phyloP scores from a whole-genome alignment of 208 protist species.

The Leishmania amazonensis region DNA sequence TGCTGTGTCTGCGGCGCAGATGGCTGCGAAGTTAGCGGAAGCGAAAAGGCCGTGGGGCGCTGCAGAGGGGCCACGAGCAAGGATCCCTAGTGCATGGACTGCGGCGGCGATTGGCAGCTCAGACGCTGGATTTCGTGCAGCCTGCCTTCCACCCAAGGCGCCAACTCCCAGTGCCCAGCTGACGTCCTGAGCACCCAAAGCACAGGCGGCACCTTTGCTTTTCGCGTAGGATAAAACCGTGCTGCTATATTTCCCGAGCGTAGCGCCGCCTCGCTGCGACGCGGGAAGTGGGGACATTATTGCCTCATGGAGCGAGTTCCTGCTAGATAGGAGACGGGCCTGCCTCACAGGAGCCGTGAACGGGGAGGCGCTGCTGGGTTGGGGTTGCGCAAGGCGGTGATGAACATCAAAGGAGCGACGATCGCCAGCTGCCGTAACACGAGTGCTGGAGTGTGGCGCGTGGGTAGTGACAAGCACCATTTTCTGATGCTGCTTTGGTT shows the following conservation, averaged over 20 bases:
- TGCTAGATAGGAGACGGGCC: neutral
- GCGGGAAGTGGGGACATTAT: neutral
- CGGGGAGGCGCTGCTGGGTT: neutral
- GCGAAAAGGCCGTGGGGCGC: neutral
- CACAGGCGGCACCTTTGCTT: slow-evolving; percentile 12
- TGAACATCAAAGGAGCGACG: neutral
- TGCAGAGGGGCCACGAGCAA: neutral
- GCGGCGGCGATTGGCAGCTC: neutral
- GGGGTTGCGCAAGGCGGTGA: neutral
- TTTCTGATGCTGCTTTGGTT: neutral
- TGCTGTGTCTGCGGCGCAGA: neutral
- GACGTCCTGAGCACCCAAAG: neutral
- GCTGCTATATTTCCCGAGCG: slow-evolving; percentile 5
- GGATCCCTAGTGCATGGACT: neutral
- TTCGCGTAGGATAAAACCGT: slow-evolving; percentile 2
- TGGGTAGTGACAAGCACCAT: neutral
- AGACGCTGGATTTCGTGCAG: slow-evolving; percentile 1
- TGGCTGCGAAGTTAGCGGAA: neutral
- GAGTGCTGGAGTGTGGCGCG: neutral
- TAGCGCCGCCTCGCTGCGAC: neutral
- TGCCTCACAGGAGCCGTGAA: neutral
- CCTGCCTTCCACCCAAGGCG: slow-evolving; percentile 6
- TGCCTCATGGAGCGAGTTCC: neutral
- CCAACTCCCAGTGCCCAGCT: neutral
- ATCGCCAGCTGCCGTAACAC: neutral